A percentile compares a stretch with the other conserved stretches of the same genome.
Evolutionary conservation across 202 grass and related monocot species (phyloP).

Genomic region (Bolboschoenoplectus hybrid): DNA sequence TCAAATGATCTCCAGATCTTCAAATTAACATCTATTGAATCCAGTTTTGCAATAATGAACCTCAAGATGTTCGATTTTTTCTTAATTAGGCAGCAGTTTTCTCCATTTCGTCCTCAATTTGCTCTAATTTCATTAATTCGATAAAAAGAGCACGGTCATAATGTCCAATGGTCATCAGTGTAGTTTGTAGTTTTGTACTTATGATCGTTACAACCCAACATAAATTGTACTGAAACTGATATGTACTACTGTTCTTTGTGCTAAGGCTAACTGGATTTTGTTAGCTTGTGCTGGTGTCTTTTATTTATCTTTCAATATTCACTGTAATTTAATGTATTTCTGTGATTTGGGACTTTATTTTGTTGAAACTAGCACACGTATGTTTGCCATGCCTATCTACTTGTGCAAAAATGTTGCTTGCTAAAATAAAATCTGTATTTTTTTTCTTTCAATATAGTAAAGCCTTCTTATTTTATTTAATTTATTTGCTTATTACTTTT

Average conservation of each 20-base stretch:
- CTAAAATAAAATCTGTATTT: background rate
- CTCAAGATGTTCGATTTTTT: background rate
- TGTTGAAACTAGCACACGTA: background rate
- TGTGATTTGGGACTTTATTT: conserved; percentile 1
- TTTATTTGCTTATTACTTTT: background rate
- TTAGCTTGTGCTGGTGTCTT: background rate
- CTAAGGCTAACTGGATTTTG: conserved; percentile 5
- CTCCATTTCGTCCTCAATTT: background rate
- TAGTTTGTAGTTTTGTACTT: conserved; percentile 2
- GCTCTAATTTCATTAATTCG: background rate
- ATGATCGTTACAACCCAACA: background rate
- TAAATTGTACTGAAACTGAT: conserved; percentile 22
- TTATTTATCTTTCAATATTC: background rate
- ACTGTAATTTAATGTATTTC: background rate
- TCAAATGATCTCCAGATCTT: background rate
- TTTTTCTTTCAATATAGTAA: background rate
- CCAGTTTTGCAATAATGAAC: background rate
- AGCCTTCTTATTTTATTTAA: background rate
- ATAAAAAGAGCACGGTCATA: background rate
- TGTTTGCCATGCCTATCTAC: background rate
- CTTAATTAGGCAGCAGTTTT: background rate
- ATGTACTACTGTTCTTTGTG: background rate
- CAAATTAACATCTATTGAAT: background rate
- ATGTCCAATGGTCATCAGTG: background rate
- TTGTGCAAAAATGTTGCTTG: background rate